Evolutionary conservation across 805 yeast species (phyloP).

Genomic region (Spencermartinsiella europaea): DNA sequence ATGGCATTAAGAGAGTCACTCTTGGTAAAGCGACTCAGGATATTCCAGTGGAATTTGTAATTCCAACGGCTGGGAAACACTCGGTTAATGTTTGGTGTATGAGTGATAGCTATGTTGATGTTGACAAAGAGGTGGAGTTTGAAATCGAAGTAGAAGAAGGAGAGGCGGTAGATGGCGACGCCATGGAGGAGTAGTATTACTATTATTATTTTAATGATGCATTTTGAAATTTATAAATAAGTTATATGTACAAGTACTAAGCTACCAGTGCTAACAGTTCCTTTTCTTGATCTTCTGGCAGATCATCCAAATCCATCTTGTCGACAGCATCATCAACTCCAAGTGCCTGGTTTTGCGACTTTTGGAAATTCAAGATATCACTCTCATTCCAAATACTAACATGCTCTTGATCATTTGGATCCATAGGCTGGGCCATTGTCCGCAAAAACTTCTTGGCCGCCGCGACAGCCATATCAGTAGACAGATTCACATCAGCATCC

Average conservation of each 20-base stretch:
- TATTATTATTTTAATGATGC: not conserved
- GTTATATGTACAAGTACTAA: not conserved
- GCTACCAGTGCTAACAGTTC: conserved; percentile 1
- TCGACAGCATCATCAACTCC: not conserved
- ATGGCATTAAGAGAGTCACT: conserved; percentile 64
- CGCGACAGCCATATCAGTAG: conserved; percentile 97
- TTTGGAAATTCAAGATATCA: conserved; percentile 13
- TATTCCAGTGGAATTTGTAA: conserved; percentile 48
- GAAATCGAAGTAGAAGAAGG: conserved; percentile 29
- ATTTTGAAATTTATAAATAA: not conserved
- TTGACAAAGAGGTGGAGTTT: conserved; percentile 72
- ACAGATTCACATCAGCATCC: conserved; percentile 86
- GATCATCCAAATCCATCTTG: conserved; percentile 4
- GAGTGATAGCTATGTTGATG: conserved; percentile 90
- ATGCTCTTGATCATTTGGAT: conserved; percentile 88
- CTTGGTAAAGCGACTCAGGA: conserved; percentile 49
- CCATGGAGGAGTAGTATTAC: conserved; percentile 1
- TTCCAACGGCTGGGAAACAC: conserved; percentile 60
- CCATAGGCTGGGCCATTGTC: conserved; percentile 89
- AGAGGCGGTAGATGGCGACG: conserved; percentile 15
- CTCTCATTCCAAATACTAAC: conserved; percentile 86
- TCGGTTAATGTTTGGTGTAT: conserved; percentile 72
- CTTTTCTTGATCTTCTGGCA: conserved; percentile 6
- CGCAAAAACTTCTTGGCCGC: conserved; percentile 88
- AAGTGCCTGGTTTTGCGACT: not conserved